These are phyloP conservation scores for Hemileccinum impolitum DNA, from an alignment of 768 basidiomycete genomes.

Conservation along the genomic window DNA sequence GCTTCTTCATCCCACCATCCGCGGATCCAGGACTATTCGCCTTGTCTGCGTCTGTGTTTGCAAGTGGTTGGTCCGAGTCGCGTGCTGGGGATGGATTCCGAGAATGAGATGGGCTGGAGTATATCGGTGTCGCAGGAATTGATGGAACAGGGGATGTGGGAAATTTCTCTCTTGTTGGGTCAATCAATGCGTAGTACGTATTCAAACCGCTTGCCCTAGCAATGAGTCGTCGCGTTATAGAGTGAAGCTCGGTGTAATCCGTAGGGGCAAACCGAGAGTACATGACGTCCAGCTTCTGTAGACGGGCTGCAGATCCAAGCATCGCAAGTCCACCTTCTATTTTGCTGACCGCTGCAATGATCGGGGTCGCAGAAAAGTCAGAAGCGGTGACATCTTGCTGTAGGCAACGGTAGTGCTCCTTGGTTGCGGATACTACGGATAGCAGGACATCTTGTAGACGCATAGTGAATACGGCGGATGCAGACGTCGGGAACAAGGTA, in stretches of 20 bases:
- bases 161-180: constrained; percentile 58
- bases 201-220: constrained; percentile 61
- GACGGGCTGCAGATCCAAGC: constrained; percentile 47
- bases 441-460: constrained; percentile 45
- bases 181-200: constrained; percentile 60
- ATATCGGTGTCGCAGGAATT: constrained; percentile 33
- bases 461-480: constrained; percentile 56
- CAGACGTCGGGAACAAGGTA: constrained; percentile 58
- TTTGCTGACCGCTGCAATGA: constrained; percentile 31
- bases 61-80: not conserved
- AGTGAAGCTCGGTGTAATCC: constrained; percentile 53
- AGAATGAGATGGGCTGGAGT: constrained; percentile 31
- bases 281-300: constrained; percentile 57
- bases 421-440: constrained; percentile 45
- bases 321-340: constrained; percentile 51
- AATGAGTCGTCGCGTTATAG: constrained; percentile 45
- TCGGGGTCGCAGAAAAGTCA: constrained; percentile 31
- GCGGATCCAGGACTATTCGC: not conserved
- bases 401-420: constrained; percentile 46
- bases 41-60: not conserved
- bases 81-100: constrained; percentile 31
- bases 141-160: constrained; percentile 45
- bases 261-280: constrained; percentile 57
- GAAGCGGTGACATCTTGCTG: constrained; percentile 36
- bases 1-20: not conserved